A percentile compares a stretch with the other conserved stretches of the same genome.
phyloP scores from a whole-genome alignment of 768 basidiomycete genomes.

The Russula abietina region DNA sequence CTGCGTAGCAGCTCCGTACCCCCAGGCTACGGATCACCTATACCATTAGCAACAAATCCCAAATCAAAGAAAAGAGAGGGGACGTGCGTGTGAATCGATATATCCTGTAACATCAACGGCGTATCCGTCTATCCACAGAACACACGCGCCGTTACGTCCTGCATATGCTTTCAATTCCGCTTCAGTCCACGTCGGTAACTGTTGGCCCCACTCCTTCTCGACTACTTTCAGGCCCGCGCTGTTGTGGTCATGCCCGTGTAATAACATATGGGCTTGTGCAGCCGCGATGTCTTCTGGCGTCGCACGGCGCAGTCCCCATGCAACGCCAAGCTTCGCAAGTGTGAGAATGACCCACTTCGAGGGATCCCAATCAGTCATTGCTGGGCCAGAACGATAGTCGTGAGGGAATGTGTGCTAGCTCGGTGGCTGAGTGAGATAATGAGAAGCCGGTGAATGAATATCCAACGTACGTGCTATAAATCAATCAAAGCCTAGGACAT shows the following conservation, averaged over 20 bases:
- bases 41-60: not conserved
- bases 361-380: constrained; percentile 64
- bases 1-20: constrained; percentile 48
- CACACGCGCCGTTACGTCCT: constrained; percentile 34
- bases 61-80: not conserved
- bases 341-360: constrained; percentile 69
- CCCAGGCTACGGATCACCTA: constrained; percentile 46
- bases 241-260: constrained; percentile 33
- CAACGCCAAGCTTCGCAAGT: constrained; percentile 46
- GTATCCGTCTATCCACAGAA: constrained; percentile 55
- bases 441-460: not conserved
- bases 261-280: constrained; percentile 44
- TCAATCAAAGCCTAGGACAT: not conserved
- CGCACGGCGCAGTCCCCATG: constrained; percentile 44
- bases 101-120: constrained; percentile 58
- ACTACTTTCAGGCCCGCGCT: constrained; percentile 6
- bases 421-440: constrained; percentile 4
- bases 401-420: constrained; percentile 68
- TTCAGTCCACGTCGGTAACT: constrained; percentile 39
- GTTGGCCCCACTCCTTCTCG: constrained; percentile 29
- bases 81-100: constrained; percentile 62
- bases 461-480: constrained; percentile 41
- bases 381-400: constrained; percentile 68
- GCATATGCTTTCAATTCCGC: constrained; percentile 37
- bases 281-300: constrained; percentile 44